phyloP scores from a whole-genome alignment of 2,329 filamentous ascomycete species.

The Leptographium wingfieldii region DNA sequence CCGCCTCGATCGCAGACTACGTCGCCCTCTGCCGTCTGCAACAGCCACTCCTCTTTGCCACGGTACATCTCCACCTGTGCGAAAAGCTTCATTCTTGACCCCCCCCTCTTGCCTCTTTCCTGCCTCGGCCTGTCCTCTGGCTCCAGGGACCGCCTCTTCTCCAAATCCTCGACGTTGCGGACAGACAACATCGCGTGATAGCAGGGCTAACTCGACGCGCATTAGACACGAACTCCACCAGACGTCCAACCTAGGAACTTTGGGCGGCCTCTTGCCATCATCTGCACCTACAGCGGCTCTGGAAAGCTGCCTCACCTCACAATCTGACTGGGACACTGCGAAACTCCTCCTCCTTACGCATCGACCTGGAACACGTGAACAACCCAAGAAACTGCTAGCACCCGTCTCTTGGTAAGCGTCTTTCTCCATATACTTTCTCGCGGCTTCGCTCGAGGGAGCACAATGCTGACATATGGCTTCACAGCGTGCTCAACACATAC shows the following conservation, averaged over 20 bases:
- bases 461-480: too few relatives aligned
- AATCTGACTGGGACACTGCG: neutral
- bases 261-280: neutral
- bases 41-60: neutral
- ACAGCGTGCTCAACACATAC: too few relatives aligned
- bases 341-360: too few relatives aligned
- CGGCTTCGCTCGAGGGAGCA: too few relatives aligned
- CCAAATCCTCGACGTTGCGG: neutral
- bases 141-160: neutral
- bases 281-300: neutral
- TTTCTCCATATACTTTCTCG: neutral
- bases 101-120: neutral
- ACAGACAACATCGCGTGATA: neutral
- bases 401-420: neutral
- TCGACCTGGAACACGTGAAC: too few relatives aligned
- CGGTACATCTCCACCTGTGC: neutral
- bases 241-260: neutral
- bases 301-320: neutral
- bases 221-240: neutral
- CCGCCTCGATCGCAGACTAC: neutral
- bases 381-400: too few relatives aligned
- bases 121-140: neutral
- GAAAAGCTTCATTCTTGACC: neutral
- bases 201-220: conserved; percentile 5
- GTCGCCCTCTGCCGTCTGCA: neutral